phyloP scores from a whole-genome alignment of 371 early-diverging fungal genomes.

The Apophysomyces trapeziformis region DNA sequence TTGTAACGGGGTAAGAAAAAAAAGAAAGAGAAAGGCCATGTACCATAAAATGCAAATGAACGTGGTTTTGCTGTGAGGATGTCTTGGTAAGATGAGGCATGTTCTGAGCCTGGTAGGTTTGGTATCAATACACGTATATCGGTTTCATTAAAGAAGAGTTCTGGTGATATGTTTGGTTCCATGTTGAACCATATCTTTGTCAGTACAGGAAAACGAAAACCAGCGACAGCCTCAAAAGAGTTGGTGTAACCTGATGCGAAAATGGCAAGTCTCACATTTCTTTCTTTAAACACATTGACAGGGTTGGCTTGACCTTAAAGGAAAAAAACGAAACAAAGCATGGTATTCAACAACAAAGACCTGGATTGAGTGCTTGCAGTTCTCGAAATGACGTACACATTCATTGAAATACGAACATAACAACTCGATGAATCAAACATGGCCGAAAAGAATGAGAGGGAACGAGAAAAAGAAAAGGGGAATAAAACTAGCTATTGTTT shows the following conservation, averaged over 20 bases:
- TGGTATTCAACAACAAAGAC: too few relatives aligned
- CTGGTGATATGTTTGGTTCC: slow-evolving; percentile 33
- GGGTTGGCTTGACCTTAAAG: too few relatives aligned
- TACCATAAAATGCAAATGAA: slow-evolving; percentile 52
- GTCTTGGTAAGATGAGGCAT: slow-evolving; percentile 11
- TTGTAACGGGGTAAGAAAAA: too few relatives aligned
- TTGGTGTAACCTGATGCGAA: not conserved
- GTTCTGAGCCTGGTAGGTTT: slow-evolving; percentile 35
- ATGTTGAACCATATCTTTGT: slow-evolving; percentile 11
- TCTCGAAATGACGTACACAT: too few relatives aligned
- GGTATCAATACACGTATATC: slow-evolving; percentile 76
- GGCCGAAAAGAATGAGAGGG: not conserved
- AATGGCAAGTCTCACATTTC: too few relatives aligned
- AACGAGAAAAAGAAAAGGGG: not conserved
- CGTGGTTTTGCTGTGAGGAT: slow-evolving; percentile 34
- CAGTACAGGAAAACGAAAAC: not conserved
- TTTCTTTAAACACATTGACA: too few relatives aligned
- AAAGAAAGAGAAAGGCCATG: not conserved
- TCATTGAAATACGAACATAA: too few relatives aligned
- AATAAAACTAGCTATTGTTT: not conserved
- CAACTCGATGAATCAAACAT: too few relatives aligned
- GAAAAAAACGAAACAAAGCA: too few relatives aligned
- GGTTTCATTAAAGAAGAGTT: slow-evolving; percentile 56
- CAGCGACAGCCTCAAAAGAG: not conserved
- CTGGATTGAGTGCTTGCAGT: too few relatives aligned